Conservation (phyloP, 768 basidiomycete genomes). For the Lactifluus pinguis region DNA sequence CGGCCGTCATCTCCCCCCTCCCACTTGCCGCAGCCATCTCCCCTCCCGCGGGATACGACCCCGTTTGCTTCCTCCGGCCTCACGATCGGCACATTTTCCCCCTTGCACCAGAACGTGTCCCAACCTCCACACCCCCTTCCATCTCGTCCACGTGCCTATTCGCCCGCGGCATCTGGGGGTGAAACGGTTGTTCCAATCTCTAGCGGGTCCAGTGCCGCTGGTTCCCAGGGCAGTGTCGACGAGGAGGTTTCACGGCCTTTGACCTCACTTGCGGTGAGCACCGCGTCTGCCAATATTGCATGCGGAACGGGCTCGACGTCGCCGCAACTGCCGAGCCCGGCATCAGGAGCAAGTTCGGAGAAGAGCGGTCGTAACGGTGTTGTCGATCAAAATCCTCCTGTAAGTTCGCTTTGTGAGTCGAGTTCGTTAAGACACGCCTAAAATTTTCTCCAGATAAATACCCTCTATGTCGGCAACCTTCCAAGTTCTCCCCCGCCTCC, state of each 20-base stretch:
- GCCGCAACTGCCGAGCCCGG: slow-evolving; percentile 70
- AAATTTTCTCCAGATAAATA: slow-evolving; percentile 61
- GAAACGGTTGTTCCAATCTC: slow-evolving; percentile 30
- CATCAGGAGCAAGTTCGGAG: slow-evolving; percentile 50
- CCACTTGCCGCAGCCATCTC: slow-evolving; percentile 21
- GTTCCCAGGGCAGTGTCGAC: slow-evolving; percentile 28
- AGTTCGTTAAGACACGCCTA: neutral
- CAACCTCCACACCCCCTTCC: slow-evolving; percentile 25
- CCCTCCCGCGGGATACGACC: slow-evolving; percentile 20
- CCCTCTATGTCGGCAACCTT: slow-evolving; percentile 97
- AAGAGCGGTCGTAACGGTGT: slow-evolving; percentile 28
- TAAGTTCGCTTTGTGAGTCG: slow-evolving; percentile 27
- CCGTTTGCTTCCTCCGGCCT: slow-evolving; percentile 11
- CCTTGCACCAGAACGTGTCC: slow-evolving; percentile 22
- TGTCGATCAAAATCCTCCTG: slow-evolving; percentile 89
- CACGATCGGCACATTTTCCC: slow-evolving; percentile 23
- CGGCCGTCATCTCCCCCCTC: slow-evolving; percentile 22
- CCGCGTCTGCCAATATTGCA: slow-evolving; percentile 16
- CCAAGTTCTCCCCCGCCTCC: slow-evolving; percentile 69
- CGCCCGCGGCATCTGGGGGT: slow-evolving; percentile 19
- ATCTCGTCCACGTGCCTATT: slow-evolving; percentile 24
- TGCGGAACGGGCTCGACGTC: slow-evolving; percentile 44
- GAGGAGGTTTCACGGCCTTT: slow-evolving; percentile 28
- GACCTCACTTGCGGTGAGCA: slow-evolving; percentile 43
- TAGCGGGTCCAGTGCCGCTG: slow-evolving; percentile 37